Evolutionary conservation across 2,329 filamentous ascomycete species (phyloP), one percentile per base, ranked within the genome.

Genomic region (Diplodia corticola): DNA sequence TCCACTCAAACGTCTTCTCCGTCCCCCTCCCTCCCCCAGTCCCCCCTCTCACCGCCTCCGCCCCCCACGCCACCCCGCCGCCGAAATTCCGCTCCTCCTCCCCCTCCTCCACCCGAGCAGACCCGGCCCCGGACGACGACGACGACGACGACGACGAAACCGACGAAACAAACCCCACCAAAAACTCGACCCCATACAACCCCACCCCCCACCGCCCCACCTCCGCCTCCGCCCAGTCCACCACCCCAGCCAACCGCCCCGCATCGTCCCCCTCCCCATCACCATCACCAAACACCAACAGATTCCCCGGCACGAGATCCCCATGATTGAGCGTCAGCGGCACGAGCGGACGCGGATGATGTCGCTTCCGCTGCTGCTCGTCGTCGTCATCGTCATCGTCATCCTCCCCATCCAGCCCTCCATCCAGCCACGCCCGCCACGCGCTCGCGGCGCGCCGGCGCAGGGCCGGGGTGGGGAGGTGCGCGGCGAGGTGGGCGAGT

Each of bases 211-310:
- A 69, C 88, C 87, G 0, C 87, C 87, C 9, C 88, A 72, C 82
- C 71, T 89, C 87, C 0, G 83, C 86, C 71, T 90, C 88, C 0
- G 85, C 85, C 88, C 87, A 90, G 71, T 90, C 88, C 0, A 90
- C 79, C 0, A 89, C 67, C 1, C 87, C 88, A 0, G 71, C 78
- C 7, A 89, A 71, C 2, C 64, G 63, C 83, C 84, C 0, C n/a
- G n/a, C n/a, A n/a, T n/a, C n/a, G n/a, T n/a, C n/a, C n/a, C n/a
- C n/a, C n/a, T n/a, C n/a, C n/a, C n/a, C n/a, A n/a, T n/a, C n/a
- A n/a, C n/a, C n/a, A n/a, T n/a, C n/a, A n/a, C n/a, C n/a, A n/a
- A n/a, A n/a, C n/a, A n/a, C 78, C 71, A 89, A 80, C 50, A 89
- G 80, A 67, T 89, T 89, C 2, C 80, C 79, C 0, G 85, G 79